Percentiles rank a stretch among this genome's conserved stretches.
These are phyloP conservation scores for Ascochyta lentis DNA, from an alignment of 2,329 filamentous ascomycete species.

Conservation along the genomic window DNA sequence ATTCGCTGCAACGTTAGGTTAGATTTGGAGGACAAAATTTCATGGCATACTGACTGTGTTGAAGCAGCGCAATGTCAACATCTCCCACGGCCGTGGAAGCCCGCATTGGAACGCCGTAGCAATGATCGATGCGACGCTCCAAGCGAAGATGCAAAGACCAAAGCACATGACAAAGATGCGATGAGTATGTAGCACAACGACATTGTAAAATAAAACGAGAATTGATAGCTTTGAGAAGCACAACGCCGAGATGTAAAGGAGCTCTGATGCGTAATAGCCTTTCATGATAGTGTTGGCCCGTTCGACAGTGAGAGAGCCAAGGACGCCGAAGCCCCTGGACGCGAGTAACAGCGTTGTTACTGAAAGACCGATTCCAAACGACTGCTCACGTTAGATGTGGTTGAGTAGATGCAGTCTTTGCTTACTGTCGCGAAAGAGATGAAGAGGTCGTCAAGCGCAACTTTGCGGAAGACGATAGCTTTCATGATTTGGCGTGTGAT, in stretches of 20 bases:
- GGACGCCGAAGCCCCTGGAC: constrained; percentile 33
- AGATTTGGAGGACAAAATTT: neutral
- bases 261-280: constrained; percentile 42
- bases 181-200: constrained; percentile 26
- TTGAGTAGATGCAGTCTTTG: neutral
- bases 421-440: constrained; percentile 43
- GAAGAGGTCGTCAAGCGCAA: constrained; percentile 38
- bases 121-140: constrained; percentile 36
- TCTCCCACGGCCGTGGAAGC: constrained; percentile 41
- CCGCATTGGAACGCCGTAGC: constrained; percentile 41
- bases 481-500: constrained; percentile 38
- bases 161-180: constrained; percentile 29
- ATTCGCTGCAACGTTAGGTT: constrained; percentile 33
- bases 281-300: constrained; percentile 37
- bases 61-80: constrained; percentile 35
- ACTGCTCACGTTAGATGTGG: constrained; percentile 25
- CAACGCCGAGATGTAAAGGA: constrained; percentile 40
- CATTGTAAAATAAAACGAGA: constrained; percentile 36
- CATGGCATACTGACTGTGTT: constrained; percentile 31
- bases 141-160: constrained; percentile 33
- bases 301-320: constrained; percentile 21
- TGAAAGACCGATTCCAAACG: constrained; percentile 38
- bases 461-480: constrained; percentile 30
- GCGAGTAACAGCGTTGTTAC: constrained; percentile 33
- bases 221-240: constrained; percentile 44